A percentile compares a stretch with the other conserved stretches of the same genome.
These are phyloP conservation scores for Cyclotella choctawhatcheeana DNA, from an alignment of 108 stramenopile genomes.

Conservation along the genomic window DNA sequence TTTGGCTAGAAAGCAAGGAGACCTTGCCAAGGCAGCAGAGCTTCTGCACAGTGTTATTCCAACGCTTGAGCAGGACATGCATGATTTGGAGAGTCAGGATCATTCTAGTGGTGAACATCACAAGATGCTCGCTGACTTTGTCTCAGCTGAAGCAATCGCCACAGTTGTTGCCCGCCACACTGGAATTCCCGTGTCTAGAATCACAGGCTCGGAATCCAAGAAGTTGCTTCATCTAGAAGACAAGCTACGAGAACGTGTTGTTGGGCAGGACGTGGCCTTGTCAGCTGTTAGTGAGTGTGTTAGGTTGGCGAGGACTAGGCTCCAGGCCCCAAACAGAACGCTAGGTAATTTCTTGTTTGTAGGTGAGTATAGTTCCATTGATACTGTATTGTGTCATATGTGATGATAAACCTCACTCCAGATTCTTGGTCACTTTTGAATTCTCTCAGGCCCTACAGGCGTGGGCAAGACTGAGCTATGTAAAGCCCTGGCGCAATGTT, in stretches of 20 bases:
- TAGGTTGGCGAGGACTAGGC: slow-evolving; percentile 82
- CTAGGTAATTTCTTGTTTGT: slow-evolving; percentile 88
- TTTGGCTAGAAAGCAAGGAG: slow-evolving; percentile 69
- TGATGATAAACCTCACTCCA: too few species aligned
- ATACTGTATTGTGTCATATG: too few species aligned
- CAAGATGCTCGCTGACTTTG: slow-evolving; percentile 73
- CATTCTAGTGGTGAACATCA: slow-evolving; percentile 21
- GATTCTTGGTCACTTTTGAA: too few species aligned
- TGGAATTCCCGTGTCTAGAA: slow-evolving; percentile 82
- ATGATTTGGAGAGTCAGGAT: slow-evolving; percentile 45
- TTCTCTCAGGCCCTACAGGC: slow-evolving; percentile 10
- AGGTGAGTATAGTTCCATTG: background rate
- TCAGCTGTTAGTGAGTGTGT: slow-evolving; percentile 88
- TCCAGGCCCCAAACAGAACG: slow-evolving; percentile 88
- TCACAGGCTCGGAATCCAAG: slow-evolving; percentile 82
- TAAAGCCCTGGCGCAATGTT: slow-evolving; percentile 88
- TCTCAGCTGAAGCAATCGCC: slow-evolving; percentile 82
- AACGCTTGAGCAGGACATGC: slow-evolving; percentile 70
- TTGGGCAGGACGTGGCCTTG: slow-evolving; percentile 92
- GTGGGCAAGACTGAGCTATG: slow-evolving; percentile 91
- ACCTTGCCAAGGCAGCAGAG: slow-evolving; percentile 58
- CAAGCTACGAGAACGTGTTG: slow-evolving; percentile 77
- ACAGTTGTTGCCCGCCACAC: slow-evolving; percentile 81
- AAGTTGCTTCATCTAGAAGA: slow-evolving; percentile 91
- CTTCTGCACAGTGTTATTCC: slow-evolving; percentile 76